Evolutionary conservation across 768 basidiomycete species (phyloP), one percentile per base, ranked within the genome.

Genomic region (Strobilomyces dryophilus): DNA sequence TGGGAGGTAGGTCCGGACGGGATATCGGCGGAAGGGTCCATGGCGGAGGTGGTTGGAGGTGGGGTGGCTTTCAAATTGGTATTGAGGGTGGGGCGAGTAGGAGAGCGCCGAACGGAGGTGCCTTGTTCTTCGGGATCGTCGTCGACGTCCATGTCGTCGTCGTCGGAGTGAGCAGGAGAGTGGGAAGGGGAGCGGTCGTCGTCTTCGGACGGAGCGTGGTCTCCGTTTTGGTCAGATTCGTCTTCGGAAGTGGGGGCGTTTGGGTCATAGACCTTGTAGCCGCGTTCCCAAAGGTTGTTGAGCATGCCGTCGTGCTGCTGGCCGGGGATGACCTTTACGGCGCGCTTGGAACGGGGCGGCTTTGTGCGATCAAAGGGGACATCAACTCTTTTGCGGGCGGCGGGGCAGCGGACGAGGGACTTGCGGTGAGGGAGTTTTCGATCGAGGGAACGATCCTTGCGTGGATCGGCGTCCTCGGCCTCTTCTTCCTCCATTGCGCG

Each of bases 401-500:
- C 34, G 24, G 26, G 44, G 3, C 18, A 29, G 26, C 1, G 47
- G 24, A 43, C 1, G 15, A 18, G 12, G 8, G 17, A 31, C 17
- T 45, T 47, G 37, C 36, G 47, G 11, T 29, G 34, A 11, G 46
- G 15, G 17, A 8, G 49, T 60, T 54, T 52, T 26, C 53, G 60
- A 46, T 50, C 45, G 40, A 42, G 29, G 12, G 39, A 36, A 5
- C 51, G 60, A 56, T 62, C 52, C 32, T 53, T 66, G 64, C 53
- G 52, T 8, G 43, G 43, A 55, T 56, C 56, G 37, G 60, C 63
- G 39, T 73, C 74, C 21, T 71, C 70, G 14, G 75, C 80, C 45
- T 84, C 82, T 49, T 87, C 84, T 59, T 86, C 83, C 54, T 86
- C 81, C 79, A 81, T 80, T 32, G 79, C 76, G 49, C 73, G 68